Evolutionary conservation across 2,329 filamentous ascomycete genomes (phyloP).

Genomic region (Cercospora nicotianae): DNA sequence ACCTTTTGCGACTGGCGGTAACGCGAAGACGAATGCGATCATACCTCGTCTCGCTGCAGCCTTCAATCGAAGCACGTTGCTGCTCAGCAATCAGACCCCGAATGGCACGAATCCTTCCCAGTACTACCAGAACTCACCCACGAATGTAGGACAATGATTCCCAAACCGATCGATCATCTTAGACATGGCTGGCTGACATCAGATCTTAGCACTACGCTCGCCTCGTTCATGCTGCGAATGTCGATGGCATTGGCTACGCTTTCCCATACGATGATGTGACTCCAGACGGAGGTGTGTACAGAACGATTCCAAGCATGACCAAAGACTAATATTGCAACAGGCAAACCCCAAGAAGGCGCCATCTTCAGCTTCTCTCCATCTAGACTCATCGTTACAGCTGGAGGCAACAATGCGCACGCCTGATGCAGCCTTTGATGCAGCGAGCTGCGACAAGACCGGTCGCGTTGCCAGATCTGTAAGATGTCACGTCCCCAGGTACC

Average conservation of each 20-base stretch:
- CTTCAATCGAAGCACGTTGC: conserved; percentile 71
- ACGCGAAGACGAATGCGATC: conserved; percentile 55
- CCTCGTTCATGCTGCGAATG: conserved; percentile 46
- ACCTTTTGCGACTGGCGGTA: conserved; percentile 54
- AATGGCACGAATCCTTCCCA: conserved; percentile 34
- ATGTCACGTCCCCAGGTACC: not conserved
- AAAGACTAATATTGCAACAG: conserved; percentile 16
- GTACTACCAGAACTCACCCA: conserved; percentile 35
- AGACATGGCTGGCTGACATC: conserved; percentile 14
- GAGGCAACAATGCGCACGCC: conserved; percentile 34
- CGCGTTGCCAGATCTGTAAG: not conserved
- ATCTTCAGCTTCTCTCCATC: conserved; percentile 35
- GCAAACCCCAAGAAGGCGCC: conserved; percentile 36
- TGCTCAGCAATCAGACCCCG: conserved; percentile 46
- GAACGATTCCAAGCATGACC: conserved; percentile 19
- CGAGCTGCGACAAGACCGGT: not conserved
- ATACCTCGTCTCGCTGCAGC: conserved; percentile 73
- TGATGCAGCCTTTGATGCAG: not conserved
- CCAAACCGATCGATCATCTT: not conserved
- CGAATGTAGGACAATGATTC: conserved; percentile 32
- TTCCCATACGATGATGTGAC: conserved; percentile 70
- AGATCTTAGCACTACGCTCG: conserved; percentile 36
- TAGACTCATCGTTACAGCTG: conserved; percentile 34
- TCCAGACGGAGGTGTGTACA: conserved; percentile 50
- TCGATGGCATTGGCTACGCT: conserved; percentile 62